Conservation (phyloP, 2,329 filamentous ascomycete species). For the Colletotrichum lindemuthianum region DNA sequence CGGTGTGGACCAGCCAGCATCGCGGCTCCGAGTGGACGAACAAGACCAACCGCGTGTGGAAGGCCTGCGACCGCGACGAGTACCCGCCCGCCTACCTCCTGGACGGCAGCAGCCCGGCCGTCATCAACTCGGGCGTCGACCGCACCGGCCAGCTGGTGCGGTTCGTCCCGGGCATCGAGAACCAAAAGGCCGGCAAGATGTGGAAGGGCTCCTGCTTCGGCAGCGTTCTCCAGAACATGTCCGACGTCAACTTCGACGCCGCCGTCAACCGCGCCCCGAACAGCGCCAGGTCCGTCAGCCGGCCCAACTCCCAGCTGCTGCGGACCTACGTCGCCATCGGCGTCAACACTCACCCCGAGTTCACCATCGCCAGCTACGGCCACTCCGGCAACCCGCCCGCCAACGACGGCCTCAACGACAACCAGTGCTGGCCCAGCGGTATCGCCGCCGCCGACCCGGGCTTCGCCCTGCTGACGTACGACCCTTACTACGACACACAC, state of each 20-base stretch:
- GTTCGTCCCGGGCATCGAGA: conserved; percentile 22
- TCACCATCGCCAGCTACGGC: too few relatives aligned
- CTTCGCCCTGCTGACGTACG: conserved; percentile 37
- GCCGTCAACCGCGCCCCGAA: too few relatives aligned
- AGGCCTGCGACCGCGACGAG: conserved; percentile 32
- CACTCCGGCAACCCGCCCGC: too few relatives aligned
- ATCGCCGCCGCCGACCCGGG: conserved; percentile 36
- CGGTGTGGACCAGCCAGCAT: background rate
- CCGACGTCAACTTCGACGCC: too few relatives aligned
- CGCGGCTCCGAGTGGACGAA: background rate
- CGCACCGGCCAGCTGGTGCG: conserved; percentile 30
- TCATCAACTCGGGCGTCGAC: conserved; percentile 13
- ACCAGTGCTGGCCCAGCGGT: too few relatives aligned
- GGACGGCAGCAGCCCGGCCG: conserved; percentile 41
- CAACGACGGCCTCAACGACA: too few relatives aligned
- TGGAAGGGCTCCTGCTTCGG: too few relatives aligned
- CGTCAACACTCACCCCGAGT: too few relatives aligned
- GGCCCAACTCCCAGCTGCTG: too few relatives aligned
- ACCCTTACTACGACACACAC: conserved; percentile 36
- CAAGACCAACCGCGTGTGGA: background rate
- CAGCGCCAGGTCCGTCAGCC: too few relatives aligned
- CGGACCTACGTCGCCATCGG: too few relatives aligned
- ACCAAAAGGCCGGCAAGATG: conserved; percentile 19
- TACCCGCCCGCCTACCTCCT: conserved; percentile 28
- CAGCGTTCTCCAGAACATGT: too few relatives aligned